phyloP scores from a whole-genome alignment of 148 eudicot species.

The Euryodendron excelsum region DNA sequence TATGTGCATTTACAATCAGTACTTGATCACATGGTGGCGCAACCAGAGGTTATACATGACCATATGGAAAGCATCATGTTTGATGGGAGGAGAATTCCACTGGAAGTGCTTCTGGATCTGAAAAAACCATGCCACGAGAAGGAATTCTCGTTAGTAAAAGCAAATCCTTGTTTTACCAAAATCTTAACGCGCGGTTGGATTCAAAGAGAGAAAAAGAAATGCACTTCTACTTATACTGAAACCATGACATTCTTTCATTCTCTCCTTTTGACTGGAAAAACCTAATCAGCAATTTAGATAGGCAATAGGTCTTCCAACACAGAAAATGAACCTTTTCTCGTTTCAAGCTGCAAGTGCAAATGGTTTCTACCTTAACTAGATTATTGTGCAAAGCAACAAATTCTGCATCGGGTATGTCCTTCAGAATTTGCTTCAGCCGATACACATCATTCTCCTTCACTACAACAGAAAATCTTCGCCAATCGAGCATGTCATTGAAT shows the following conservation, averaged over 20 bases:
- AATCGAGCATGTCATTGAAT: constrained; percentile 57
- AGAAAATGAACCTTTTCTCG: neutral
- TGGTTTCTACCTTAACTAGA: constrained; percentile 46
- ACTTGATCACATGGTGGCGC: constrained; percentile 59
- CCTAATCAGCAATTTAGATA: neutral
- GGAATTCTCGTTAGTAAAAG: neutral
- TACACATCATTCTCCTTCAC: constrained; percentile 63
- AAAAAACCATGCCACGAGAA: constrained; percentile 1
- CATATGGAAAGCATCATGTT: constrained; percentile 66
- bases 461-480: constrained; percentile 55
- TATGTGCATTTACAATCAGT: constrained; percentile 29
- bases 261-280: neutral
- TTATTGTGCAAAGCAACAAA: constrained; percentile 51
- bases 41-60: constrained; percentile 69
- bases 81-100: constrained; percentile 60
- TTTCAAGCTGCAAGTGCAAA: neutral
- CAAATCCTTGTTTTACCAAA: neutral
- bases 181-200: neutral
- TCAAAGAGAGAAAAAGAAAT: neutral
- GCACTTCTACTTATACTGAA: neutral
- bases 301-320: neutral
- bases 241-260: neutral
- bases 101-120: constrained; percentile 67
- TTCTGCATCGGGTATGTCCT: constrained; percentile 42
- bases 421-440: constrained; percentile 57